phyloP scores from a whole-genome alignment of 306 rosid genomes.

The Prinsepia uniflora region DNA sequence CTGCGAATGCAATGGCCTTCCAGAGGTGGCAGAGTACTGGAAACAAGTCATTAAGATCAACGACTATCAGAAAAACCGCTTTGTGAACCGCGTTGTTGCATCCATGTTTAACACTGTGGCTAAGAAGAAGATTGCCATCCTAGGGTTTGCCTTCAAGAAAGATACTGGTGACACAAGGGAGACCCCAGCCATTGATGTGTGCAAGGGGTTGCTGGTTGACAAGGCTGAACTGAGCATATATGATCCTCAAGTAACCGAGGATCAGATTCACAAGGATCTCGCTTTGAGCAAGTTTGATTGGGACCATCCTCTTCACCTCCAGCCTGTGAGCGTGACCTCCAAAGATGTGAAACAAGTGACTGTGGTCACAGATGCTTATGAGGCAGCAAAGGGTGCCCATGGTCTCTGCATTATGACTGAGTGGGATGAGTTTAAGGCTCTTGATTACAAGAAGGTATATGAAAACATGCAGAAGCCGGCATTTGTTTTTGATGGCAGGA shows the following conservation, averaged over 20 bases:
- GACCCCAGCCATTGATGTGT: constrained; percentile 89
- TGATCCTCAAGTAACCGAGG: constrained; percentile 80
- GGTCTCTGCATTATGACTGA: constrained; percentile 82
- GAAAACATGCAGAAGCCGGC: constrained; percentile 90
- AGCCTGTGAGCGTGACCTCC: constrained; percentile 70
- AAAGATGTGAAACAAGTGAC: constrained; percentile 76
- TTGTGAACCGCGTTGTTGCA: constrained; percentile 82
- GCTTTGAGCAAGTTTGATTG: constrained; percentile 80
- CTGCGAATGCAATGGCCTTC: constrained; percentile 93
- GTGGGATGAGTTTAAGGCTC: constrained; percentile 92
- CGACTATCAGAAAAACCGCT: constrained; percentile 87
- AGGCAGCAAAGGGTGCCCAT: constrained; percentile 81
- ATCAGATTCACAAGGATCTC: constrained; percentile 85
- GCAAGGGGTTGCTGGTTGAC: constrained; percentile 81
- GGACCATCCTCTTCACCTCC: constrained; percentile 91
- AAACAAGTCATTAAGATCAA: constrained; percentile 94
- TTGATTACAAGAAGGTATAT: constrained; percentile 71
- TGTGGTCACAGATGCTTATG: constrained; percentile 82
- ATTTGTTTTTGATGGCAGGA: constrained; percentile 81
- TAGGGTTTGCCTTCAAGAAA: constrained; percentile 97
- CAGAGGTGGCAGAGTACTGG: constrained; percentile 98
- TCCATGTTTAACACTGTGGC: constrained; percentile 95
- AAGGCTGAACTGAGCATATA: constrained; percentile 77
- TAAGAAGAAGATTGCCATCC: constrained; percentile 66
- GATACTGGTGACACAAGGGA: constrained; percentile 94